Conservation (phyloP, 2,329 filamentous ascomycete genomes). For the Arthrobotrys sinensis region DNA sequence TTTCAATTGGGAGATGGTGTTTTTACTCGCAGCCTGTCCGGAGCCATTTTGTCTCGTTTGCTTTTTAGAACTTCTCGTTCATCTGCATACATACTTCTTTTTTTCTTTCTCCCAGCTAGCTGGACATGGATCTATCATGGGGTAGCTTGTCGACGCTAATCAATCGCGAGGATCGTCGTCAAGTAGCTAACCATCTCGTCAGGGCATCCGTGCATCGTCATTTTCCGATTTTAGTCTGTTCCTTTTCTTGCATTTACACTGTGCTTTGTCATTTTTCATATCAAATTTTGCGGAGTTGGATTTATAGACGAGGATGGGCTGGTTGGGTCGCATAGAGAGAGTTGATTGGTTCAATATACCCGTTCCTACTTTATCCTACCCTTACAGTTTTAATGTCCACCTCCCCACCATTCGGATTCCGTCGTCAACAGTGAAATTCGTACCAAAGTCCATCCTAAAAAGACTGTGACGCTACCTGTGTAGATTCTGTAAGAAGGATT, state of each 20-base stretch:
- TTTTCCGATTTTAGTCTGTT: slow-evolving; percentile 60
- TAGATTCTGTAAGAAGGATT: slow-evolving; percentile 15
- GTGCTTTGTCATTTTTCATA: slow-evolving; percentile 59
- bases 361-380: slow-evolving; percentile 62
- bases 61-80: slow-evolving; percentile 55
- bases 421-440: slow-evolving; percentile 40
- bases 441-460: slow-evolving; percentile 20
- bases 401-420: slow-evolving; percentile 58
- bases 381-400: slow-evolving; percentile 62
- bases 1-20: slow-evolving; percentile 61
- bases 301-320: slow-evolving; percentile 62
- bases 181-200: slow-evolving; percentile 55
- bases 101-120: slow-evolving; percentile 33
- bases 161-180: slow-evolving; percentile 61
- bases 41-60: slow-evolving; percentile 55
- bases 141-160: slow-evolving; percentile 61
- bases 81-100: slow-evolving; percentile 45
- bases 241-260: slow-evolving; percentile 59
- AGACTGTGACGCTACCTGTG: slow-evolving; percentile 1
- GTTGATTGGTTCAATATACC: slow-evolving; percentile 62
- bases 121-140: slow-evolving; percentile 58
- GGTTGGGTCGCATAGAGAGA: slow-evolving; percentile 61
- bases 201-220: slow-evolving; percentile 61
- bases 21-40: slow-evolving; percentile 50
- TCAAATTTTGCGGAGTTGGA: slow-evolving; percentile 61